Conservation (phyloP, 805 yeast species). For the Kuraishia molischiana region DNA sequence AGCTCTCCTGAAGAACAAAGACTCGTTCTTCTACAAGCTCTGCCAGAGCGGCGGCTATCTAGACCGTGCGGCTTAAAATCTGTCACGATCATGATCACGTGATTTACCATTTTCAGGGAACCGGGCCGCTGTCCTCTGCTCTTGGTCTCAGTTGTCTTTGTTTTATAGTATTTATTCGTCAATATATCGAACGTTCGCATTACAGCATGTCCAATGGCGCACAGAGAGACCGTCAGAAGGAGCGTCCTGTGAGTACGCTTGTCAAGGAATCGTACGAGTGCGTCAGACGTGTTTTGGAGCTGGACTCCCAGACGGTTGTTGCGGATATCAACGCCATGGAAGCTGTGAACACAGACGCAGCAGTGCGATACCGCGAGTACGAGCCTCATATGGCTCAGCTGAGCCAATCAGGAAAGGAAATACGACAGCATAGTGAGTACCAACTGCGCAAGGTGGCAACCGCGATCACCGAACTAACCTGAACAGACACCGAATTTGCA, state of each 20-base stretch:
- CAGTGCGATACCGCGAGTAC: constrained; percentile 1
- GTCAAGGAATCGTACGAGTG: constrained; percentile 3
- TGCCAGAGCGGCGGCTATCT: constrained; percentile 43
- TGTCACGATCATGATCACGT: no score
- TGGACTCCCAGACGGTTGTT: constrained; percentile 2
- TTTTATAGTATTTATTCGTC: no score
- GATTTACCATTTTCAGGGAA: no score
- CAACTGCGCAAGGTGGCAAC: no score
- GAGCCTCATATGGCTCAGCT: not conserved
- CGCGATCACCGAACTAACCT: no score
- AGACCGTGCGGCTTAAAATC: not conserved
- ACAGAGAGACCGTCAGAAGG: no score
- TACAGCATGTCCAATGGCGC: no score
- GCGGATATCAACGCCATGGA: constrained; percentile 1
- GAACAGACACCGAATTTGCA: not conserved
- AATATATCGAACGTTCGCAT: no score
- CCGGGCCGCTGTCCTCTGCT: no score
- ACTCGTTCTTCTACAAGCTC: constrained; percentile 39
- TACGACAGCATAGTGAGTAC: not conserved
- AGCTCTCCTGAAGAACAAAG: constrained; percentile 30
- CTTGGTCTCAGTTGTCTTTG: no score
- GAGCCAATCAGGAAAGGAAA: not conserved
- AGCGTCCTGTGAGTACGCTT: not conserved
- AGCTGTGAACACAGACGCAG: constrained; percentile 1
- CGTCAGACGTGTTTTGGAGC: constrained; percentile 1